Conservation (phyloP, 2,329 filamentous ascomycete species). For the Beauveria sp. region DNA sequence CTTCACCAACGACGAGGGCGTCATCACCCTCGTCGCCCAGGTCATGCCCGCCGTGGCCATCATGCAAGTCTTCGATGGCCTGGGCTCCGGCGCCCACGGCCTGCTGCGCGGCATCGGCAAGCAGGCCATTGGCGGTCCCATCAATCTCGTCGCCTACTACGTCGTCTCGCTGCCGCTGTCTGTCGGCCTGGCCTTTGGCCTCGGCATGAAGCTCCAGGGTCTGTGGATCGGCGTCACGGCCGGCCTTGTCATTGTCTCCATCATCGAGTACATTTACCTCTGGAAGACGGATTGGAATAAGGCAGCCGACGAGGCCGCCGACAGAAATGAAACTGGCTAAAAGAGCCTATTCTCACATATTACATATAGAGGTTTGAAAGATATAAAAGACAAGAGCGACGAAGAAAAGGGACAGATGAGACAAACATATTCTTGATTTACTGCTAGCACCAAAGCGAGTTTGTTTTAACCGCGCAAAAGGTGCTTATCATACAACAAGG, state of each 20-base stretch:
- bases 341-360: not conserved
- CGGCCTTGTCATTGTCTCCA: constrained; percentile 54
- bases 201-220: constrained; percentile 69
- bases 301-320: constrained; percentile 45
- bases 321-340: constrained; percentile 41
- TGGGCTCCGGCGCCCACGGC: constrained; percentile 74
- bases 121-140: constrained; percentile 83
- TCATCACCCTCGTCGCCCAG: constrained; percentile 58
- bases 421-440: not conserved
- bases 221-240: constrained; percentile 75
- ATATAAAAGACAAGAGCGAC: not conserved
- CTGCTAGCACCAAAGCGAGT: not conserved
- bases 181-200: constrained; percentile 68
- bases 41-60: constrained; percentile 76
- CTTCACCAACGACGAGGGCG: constrained; percentile 66
- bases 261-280: constrained; percentile 47
- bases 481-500: not conserved
- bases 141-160: constrained; percentile 84
- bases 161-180: constrained; percentile 76
- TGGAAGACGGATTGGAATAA: constrained; percentile 45
- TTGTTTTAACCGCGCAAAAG: not conserved
- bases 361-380: not conserved
- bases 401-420: not conserved
- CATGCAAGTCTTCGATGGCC: constrained; percentile 83
- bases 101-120: constrained; percentile 79